A percentile compares a stretch with the other conserved stretches of the same genome.
These are phyloP conservation scores for Rubia yunnanensis DNA, from an alignment of 257 asterid genomes.

Conservation along the genomic window DNA sequence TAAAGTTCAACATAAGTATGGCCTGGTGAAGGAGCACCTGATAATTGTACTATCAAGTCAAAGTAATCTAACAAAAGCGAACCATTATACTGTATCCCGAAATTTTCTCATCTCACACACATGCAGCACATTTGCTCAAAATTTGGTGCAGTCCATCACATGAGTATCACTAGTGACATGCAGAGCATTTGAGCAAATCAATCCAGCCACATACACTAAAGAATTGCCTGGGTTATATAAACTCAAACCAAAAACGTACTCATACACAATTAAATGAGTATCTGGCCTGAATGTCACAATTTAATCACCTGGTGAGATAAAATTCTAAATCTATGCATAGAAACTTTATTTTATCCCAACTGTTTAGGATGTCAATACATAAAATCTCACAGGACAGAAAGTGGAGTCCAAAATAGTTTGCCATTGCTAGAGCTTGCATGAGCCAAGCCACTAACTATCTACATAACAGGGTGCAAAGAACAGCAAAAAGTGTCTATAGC, in stretches of 20 bases:
- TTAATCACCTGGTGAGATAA: not conserved
- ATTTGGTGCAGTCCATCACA: not conserved
- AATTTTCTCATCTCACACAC: too few species aligned
- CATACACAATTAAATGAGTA: not conserved
- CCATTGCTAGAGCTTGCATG: not conserved
- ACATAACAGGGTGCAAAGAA: not conserved
- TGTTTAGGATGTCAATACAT: not conserved
- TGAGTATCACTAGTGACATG: not conserved
- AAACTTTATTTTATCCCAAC: not conserved
- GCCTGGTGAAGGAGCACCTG: too few species aligned
- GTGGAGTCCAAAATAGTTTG: not conserved
- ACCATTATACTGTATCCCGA: too few species aligned
- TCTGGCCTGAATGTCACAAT: not conserved
- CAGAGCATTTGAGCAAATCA: not conserved
- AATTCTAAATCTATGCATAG: not conserved
- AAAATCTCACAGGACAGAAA: not conserved
- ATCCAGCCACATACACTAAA: not conserved
- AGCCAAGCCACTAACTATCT: not conserved
- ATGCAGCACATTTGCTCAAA: not conserved
- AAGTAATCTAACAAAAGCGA: too few species aligned
- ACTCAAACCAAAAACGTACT: not conserved
- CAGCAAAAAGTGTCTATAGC: not conserved
- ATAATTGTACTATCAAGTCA: too few species aligned
- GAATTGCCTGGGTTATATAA: not conserved
- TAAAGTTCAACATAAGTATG: too few species aligned